A percentile compares a stretch with the other conserved stretches of the same genome.
Evolutionary conservation across 495 filamentous ascomycete species (phyloP).

Genomic region (Xylaria scruposa): DNA sequence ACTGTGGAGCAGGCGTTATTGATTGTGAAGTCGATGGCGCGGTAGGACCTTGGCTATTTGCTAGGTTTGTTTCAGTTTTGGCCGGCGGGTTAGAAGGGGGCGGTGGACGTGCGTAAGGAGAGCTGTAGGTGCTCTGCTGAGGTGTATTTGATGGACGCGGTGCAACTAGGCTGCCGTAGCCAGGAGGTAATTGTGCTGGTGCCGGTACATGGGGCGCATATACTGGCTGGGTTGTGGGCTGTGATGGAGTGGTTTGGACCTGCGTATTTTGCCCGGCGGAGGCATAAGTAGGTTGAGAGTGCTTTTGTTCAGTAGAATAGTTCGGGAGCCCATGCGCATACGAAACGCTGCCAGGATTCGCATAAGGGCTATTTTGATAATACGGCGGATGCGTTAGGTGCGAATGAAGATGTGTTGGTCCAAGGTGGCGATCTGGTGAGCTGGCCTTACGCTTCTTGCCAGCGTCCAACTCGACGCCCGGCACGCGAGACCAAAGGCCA

Average conservation of each 20-base stretch:
- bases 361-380: constrained; percentile 41
- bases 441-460: constrained; percentile 59
- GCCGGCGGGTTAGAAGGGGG: constrained; percentile 34
- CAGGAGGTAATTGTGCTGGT: constrained; percentile 42
- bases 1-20: constrained; percentile 8
- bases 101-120: constrained; percentile 51
- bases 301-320: constrained; percentile 35
- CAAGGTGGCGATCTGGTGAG: constrained; percentile 50
- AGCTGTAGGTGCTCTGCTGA: constrained; percentile 49
- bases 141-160: constrained; percentile 42
- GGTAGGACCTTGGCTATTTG: constrained; percentile 32
- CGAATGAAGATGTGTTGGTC: constrained; percentile 39
- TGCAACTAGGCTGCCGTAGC: constrained; percentile 37
- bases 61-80: constrained; percentile 30
- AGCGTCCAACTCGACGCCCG: constrained; percentile 57
- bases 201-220: constrained; percentile 44
- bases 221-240: constrained; percentile 38
- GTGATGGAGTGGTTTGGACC: constrained; percentile 31
- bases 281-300: constrained; percentile 33
- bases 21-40: constrained; percentile 28
- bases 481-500: constrained; percentile 57
- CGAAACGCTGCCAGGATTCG: constrained; percentile 31
- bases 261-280: constrained; percentile 33
- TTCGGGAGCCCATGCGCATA: constrained; percentile 35
- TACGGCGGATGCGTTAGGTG: constrained; percentile 36